Conservation (phyloP, 352 stramenopile genomes). For the Globisporangium paddicum region DNA sequence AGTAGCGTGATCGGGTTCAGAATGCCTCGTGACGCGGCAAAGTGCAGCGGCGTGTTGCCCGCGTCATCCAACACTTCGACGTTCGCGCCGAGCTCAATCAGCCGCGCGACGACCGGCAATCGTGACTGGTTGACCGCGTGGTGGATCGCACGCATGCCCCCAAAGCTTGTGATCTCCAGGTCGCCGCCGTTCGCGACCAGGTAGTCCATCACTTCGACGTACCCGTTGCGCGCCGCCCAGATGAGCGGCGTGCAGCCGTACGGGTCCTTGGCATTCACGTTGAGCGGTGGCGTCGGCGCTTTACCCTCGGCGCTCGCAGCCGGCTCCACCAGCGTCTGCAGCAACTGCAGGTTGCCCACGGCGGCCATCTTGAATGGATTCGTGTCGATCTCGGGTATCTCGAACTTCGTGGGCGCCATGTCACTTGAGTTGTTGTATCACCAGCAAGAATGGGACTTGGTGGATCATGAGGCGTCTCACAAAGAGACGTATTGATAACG, state of each 20-base stretch:
- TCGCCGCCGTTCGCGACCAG: conserved; percentile 59
- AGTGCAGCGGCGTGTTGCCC: conserved; percentile 84
- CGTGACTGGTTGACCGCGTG: conserved; percentile 83
- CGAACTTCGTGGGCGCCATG: conserved; percentile 42
- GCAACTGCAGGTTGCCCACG: conserved; percentile 66
- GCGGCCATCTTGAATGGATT: conserved; percentile 86
- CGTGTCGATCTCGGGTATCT: conserved; percentile 74
- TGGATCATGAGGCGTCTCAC: not conserved
- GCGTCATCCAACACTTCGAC: conserved; percentile 81
- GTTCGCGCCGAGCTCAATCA: conserved; percentile 74
- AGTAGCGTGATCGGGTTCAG: conserved; percentile 81
- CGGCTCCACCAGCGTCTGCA: conserved; percentile 66
- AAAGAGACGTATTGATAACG: not conserved
- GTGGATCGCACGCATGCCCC: conserved; percentile 74
- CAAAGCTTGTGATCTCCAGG: conserved; percentile 69
- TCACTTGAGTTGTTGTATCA: not conserved
- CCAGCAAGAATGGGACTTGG: not conserved
- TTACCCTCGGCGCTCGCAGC: conserved; percentile 33
- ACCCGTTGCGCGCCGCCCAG: conserved; percentile 82
- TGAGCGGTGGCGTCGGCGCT: conserved; percentile 35
- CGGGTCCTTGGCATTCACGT: conserved; percentile 77
- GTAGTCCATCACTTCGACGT: conserved; percentile 78
- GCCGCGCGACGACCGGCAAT: conserved; percentile 45
- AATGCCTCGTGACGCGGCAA: conserved; percentile 74
- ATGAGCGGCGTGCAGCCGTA: conserved; percentile 78